phyloP scores from a whole-genome alignment of 1,284 basidiomycete species.

The Thecaphora thlaspeos region DNA sequence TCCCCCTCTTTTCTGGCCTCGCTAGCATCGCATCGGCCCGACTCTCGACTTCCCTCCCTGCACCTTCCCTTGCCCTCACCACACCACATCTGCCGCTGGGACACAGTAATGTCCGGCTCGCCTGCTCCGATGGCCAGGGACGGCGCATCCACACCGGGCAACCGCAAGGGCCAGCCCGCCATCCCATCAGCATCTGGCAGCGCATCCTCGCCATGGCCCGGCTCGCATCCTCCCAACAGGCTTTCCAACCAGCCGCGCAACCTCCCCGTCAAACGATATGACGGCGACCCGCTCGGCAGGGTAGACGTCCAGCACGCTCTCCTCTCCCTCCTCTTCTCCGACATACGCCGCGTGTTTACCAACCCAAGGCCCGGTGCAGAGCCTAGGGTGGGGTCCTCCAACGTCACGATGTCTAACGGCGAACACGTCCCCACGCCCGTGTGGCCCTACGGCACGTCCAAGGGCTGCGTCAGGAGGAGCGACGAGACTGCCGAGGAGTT shows the following conservation, averaged over 20 bases:
- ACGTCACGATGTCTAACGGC: constrained; percentile 8
- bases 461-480: constrained; percentile 38
- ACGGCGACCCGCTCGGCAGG: constrained; percentile 50
- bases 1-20: too few species aligned
- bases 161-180: constrained; percentile 5
- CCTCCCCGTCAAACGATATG: constrained; percentile 54
- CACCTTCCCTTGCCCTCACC: too few species aligned
- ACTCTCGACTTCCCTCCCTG: too few species aligned
- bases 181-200: constrained; percentile 3
- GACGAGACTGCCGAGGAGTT: constrained; percentile 45
- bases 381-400: constrained; percentile 16
- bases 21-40: too few species aligned
- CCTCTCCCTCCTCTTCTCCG: constrained; percentile 73
- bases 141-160: constrained; percentile 1
- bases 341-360: constrained; percentile 72
- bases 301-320: constrained; percentile 80
- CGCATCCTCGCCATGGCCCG: background rate
- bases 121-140: too few species aligned
- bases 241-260: constrained; percentile 41
- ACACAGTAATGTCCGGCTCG: too few species aligned
- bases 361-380: constrained; percentile 59
- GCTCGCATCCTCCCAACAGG: background rate
- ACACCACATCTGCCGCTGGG: too few species aligned
- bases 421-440: constrained; percentile 36
- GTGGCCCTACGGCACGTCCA: constrained; percentile 51